Base-by-base conservation (phyloP, 495 filamentous ascomycete genomes). In the Neurospora sp. region DNA sequence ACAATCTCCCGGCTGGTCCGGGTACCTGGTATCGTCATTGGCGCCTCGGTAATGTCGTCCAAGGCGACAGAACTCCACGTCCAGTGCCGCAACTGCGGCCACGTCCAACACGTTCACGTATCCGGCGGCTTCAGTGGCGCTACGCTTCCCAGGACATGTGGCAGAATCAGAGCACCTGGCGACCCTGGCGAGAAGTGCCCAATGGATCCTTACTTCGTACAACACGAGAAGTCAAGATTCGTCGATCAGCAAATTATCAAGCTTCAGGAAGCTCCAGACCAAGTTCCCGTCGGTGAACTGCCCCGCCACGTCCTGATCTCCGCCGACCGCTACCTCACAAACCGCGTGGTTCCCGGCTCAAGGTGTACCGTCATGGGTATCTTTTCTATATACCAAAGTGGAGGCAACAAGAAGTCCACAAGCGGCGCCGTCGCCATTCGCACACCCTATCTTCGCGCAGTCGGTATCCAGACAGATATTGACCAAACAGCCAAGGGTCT, bases 161-260 rank as follows among this genome's bases (percentile, higher is more conserved):
- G 86, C 38, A 84, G 92, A 42, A 81, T 85, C 73, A 85, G 87
- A 41, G 80, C 86, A 14, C 83, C 85, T 8, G 87, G 88, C 20
- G 90, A 91, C 71, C 85, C 88, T 4, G 82, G 83, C 10, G 85
- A 89, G 27, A 88, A 90, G 74, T 99, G 96, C 78, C 94, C 95
- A 2, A 84, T 98, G 75, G 96, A 99, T 78, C 96, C 96, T 7
- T 99, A 97, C 79, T 94, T 95, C 74, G 91, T 99, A 40, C 86
- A 95, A 10, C 96, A 99, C 80, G 96, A 98, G 81, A 94, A 92
- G 78, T 96, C 92, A 74, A 89, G 91, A 74, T 99, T 99, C 80
- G 94, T 98, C 78, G 96, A 99, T 78, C 96, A 98, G 77, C 96
- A 99, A 79, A 93, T 98, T 66, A 90, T 99, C 77, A 99, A 99